Conservation (phyloP, 2,329 filamentous ascomycete genomes). For the Pseudogymnoascus sp. region DNA sequence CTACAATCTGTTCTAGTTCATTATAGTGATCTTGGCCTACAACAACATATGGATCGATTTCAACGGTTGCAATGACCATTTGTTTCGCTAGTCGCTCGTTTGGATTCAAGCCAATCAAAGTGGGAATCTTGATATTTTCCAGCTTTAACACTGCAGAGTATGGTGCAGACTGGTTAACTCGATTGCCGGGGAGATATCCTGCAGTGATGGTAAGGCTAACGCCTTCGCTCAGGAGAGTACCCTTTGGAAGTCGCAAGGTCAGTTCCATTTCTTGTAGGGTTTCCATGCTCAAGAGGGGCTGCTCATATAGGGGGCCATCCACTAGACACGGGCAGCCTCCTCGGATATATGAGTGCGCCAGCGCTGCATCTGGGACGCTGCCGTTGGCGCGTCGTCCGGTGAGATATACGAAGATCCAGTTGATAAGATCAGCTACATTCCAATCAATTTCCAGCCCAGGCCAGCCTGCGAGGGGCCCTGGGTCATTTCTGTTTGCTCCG, state of each 20-base stretch:
- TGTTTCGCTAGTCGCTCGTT: conserved; percentile 64
- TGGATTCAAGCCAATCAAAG: conserved; percentile 63
- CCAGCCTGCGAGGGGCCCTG: background rate
- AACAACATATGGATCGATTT: conserved; percentile 44
- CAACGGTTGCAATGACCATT: conserved; percentile 55
- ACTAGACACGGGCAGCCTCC: conserved; percentile 22
- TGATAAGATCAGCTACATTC: conserved; percentile 4
- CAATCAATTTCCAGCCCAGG: conserved; percentile 9
- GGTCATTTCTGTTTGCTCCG: conserved; percentile 8
- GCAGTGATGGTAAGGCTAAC: conserved; percentile 45
- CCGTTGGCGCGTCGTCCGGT: conserved; percentile 9
- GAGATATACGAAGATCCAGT: conserved; percentile 12
- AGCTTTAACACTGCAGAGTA: conserved; percentile 40
- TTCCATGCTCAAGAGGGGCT: conserved; percentile 31
- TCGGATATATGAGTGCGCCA: conserved; percentile 5
- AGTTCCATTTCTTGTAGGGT: conserved; percentile 43
- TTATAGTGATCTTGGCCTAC: conserved; percentile 44
- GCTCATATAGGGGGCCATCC: conserved; percentile 26
- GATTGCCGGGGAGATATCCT: conserved; percentile 30
- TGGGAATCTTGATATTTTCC: conserved; percentile 54
- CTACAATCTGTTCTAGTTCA: conserved; percentile 51
- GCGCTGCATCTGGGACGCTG: background rate
- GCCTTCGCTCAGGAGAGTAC: conserved; percentile 56
- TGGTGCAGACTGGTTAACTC: conserved; percentile 16
- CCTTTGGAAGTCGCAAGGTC: conserved; percentile 57